Conservation (phyloP, 2,329 filamentous ascomycete species). For the Sporothrix curviconia region DNA sequence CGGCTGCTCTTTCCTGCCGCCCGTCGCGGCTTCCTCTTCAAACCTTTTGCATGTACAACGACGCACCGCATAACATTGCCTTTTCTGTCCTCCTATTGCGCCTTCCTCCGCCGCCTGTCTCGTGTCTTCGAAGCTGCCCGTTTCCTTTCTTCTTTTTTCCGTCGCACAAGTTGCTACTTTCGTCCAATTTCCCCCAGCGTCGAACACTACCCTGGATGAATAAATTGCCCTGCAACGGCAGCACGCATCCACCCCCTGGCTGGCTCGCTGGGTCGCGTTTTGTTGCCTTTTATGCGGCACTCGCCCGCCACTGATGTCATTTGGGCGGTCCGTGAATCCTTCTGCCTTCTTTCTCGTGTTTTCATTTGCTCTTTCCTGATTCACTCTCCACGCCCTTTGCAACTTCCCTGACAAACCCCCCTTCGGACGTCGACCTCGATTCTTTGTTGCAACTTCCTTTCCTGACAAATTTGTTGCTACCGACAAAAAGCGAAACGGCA, state of each 20-base stretch:
- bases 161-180: not conserved
- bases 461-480: not conserved
- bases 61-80: not conserved
- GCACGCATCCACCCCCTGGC: too few species aligned
- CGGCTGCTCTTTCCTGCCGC: too few species aligned
- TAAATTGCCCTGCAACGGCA: too few species aligned
- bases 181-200: not conserved
- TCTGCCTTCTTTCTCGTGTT: not conserved
- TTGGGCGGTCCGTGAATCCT: not conserved
- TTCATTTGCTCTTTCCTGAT: not conserved
- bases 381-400: not conserved
- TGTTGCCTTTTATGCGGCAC: not conserved
- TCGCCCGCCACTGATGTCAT: slow-evolving; percentile 9
- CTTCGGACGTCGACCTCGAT: too few species aligned
- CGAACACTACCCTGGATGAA: not conserved
- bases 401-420: too few species aligned
- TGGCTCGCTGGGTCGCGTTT: too few species aligned
- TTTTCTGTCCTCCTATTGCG: not conserved
- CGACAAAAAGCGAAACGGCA: not conserved
- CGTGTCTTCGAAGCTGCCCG: not conserved
- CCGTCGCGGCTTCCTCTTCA: too few species aligned
- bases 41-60: not conserved
- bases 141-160: not conserved
- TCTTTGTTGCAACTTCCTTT: not conserved
- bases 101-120: not conserved